phyloP scores from a whole-genome alignment of 352 stramenopile genomes.

The Phytophthora capsici region DNA sequence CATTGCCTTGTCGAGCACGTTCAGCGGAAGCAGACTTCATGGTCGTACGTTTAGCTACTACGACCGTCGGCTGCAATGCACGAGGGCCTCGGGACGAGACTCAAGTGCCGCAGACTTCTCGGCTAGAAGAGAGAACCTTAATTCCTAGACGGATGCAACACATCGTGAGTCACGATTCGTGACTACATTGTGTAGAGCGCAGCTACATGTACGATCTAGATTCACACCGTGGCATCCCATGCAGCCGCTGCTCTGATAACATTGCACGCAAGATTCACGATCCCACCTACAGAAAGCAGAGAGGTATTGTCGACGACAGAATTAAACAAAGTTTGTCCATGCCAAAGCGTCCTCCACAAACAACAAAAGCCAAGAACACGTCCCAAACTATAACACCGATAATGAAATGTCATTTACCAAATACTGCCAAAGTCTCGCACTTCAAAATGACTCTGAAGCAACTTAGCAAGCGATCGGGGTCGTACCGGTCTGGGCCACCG shows the following conservation, averaged over 20 bases:
- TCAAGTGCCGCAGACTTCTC: no score
- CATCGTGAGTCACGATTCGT: no score
- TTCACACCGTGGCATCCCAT: background rate
- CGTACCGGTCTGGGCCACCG: slow-evolving; percentile 5
- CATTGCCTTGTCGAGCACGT: no score
- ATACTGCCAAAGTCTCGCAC: background rate
- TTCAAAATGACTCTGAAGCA: background rate
- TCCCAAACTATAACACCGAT: slow-evolving; percentile 5
- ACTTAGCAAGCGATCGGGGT: slow-evolving; percentile 21
- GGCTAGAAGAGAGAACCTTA: no score
- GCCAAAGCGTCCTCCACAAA: no score
- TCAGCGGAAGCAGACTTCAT: no score
- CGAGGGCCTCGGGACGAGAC: no score
- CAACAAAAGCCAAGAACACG: background rate
- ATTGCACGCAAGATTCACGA: slow-evolving; percentile 7
- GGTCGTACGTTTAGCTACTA: no score
- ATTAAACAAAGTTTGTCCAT: no score
- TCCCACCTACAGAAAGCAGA: background rate
- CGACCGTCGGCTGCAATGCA: no score
- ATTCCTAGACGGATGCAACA: background rate
- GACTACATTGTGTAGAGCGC: slow-evolving; percentile 1
- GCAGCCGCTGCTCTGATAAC: background rate
- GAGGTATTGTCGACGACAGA: no score
- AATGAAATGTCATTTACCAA: slow-evolving; percentile 22
- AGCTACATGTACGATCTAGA: background rate